Conservation (phyloP, 257 asterid species). For the Capsicum baccatum region DNA sequence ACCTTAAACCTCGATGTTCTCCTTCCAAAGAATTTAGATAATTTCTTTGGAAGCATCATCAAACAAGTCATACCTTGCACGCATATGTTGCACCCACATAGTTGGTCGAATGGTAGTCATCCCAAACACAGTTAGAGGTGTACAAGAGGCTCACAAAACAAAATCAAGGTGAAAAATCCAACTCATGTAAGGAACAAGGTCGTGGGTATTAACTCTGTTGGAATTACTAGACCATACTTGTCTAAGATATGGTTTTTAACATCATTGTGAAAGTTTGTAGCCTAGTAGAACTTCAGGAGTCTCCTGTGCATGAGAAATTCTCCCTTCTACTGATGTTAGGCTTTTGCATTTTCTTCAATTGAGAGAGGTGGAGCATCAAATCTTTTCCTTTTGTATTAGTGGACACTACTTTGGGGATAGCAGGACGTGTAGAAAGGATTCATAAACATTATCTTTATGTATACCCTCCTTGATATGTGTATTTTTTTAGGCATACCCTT, state of each 20-base stretch:
- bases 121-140: not conserved
- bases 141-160: not conserved
- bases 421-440: not conserved
- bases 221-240: not conserved
- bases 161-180: not conserved
- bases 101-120: not conserved
- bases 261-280: slow-evolving; percentile 11
- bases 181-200: not conserved
- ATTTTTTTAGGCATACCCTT: not conserved
- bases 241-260: not conserved
- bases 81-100: not conserved
- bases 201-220: not conserved
- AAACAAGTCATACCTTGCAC: not conserved
- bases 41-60: not conserved
- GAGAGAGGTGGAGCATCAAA: not conserved
- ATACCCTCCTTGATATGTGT: not conserved
- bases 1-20: slow-evolving; percentile 6
- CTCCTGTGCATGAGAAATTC: not conserved
- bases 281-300: not conserved
- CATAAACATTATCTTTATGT: not conserved
- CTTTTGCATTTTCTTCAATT: not conserved
- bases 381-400: not conserved
- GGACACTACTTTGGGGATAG: not conserved
- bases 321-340: not conserved
- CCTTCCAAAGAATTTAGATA: not conserved